These are phyloP conservation scores for Pisolithus microcarpus DNA, from an alignment of 768 basidiomycete genomes.

Conservation along the genomic window DNA sequence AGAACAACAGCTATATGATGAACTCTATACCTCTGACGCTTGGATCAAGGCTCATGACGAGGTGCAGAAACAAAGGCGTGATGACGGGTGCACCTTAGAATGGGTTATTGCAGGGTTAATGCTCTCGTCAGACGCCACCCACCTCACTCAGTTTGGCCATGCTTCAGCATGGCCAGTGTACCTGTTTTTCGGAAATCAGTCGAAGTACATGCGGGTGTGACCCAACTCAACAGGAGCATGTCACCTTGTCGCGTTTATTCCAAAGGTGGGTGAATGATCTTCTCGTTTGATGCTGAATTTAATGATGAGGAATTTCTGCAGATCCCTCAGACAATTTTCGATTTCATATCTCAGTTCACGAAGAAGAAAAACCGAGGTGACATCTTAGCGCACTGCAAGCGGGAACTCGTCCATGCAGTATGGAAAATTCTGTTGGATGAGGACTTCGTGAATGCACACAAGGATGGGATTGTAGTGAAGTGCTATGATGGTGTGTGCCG, in stretches of 20 bases:
- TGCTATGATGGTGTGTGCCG: constrained; percentile 9
- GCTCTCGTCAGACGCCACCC: constrained; percentile 1
- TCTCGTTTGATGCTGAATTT: neutral
- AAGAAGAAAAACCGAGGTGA: neutral
- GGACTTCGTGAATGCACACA: constrained; percentile 4
- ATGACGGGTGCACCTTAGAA: too few relatives aligned
- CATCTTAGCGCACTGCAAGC: constrained; percentile 7
- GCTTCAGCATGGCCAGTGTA: constrained; percentile 37
- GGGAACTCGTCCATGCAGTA: constrained; percentile 15
- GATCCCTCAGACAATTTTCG: neutral
- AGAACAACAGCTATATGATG: constrained; percentile 14
- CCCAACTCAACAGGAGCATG: constrained; percentile 24
- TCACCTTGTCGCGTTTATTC: constrained; percentile 30
- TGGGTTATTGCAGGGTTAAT: constrained; percentile 1
- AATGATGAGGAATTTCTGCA: neutral
- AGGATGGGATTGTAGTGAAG: constrained; percentile 14
- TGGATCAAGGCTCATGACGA: constrained; percentile 5
- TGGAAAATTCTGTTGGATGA: too few relatives aligned
- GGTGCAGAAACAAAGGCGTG: too few relatives aligned
- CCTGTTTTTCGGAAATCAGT: constrained; percentile 22
- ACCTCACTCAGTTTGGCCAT: constrained; percentile 22
- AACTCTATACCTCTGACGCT: constrained; percentile 29
- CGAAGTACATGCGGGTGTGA: too few relatives aligned
- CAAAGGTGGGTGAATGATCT: neutral
- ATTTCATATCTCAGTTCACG: neutral